Conservation (phyloP, 2,329 filamentous ascomycete species). For the Chaetomiaceae sp. region DNA sequence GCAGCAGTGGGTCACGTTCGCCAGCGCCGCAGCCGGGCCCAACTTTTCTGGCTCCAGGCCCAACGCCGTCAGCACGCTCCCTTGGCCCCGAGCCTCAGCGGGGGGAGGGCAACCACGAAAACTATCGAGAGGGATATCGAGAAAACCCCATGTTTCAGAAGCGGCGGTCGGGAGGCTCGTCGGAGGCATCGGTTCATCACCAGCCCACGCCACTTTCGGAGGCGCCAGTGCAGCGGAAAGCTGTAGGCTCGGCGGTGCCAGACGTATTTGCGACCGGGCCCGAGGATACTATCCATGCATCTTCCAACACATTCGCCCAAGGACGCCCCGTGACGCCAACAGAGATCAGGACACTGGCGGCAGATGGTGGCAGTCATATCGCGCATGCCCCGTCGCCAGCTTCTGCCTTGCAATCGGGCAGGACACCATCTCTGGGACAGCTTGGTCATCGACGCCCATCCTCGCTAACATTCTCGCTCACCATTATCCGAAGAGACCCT, state of each 20-base stretch:
- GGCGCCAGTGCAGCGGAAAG: conserved; percentile 14
- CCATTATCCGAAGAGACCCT: conserved; percentile 69
- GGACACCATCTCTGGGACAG: conserved; percentile 7
- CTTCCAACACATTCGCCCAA: not conserved
- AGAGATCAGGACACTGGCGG: not conserved
- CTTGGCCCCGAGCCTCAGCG: not conserved
- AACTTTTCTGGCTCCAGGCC: not conserved
- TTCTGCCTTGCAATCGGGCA: not conserved
- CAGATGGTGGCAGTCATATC: not conserved
- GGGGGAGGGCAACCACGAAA: no score
- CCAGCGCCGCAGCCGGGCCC: not conserved
- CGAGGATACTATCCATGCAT: not conserved
- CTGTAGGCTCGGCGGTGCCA: conserved; percentile 8
- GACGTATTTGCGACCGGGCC: not conserved
- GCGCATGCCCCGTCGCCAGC: conserved; percentile 3
- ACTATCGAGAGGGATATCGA: conserved; percentile 20
- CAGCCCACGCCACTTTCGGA: not conserved
- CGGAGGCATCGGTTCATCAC: not conserved
- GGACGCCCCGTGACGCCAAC: conserved; percentile 17
- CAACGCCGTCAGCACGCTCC: not conserved
- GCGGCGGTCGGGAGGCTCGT: not conserved
- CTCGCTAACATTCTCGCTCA: conserved; percentile 47
- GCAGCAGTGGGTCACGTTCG: not conserved
- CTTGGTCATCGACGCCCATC: conserved; percentile 10
- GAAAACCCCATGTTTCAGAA: conserved; percentile 20